Evolutionary conservation across 164 flowering plant genomes (phyloP).

Genomic region (Berberis thunbergii): DNA sequence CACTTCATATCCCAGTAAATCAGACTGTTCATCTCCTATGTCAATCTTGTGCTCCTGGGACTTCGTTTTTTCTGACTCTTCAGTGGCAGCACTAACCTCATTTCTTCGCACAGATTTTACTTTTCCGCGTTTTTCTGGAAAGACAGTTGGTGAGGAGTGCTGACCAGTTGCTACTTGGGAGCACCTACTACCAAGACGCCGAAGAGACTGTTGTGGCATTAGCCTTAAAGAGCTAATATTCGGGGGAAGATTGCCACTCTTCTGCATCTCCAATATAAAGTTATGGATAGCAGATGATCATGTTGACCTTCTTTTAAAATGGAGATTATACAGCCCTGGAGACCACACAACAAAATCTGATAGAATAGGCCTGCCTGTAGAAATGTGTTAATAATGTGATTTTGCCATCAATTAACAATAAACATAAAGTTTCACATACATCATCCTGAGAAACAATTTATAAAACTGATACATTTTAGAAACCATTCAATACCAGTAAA

Average conservation of each 20-base stretch:
- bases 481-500: too few relatives aligned
- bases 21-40: conserved; percentile 87
- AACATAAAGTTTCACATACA: neutral
- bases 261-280: conserved; percentile 44
- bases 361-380: neutral
- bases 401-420: neutral
- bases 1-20: conserved; percentile 70
- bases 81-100: conserved; percentile 22
- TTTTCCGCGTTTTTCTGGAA: conserved; percentile 84
- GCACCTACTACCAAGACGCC: conserved; percentile 62
- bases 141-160: conserved; percentile 81
- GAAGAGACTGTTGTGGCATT: conserved; percentile 52
- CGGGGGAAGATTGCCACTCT: conserved; percentile 42
- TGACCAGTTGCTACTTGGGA: conserved; percentile 70
- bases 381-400: neutral
- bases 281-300: neutral
- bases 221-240: conserved; percentile 39
- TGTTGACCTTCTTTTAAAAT: too few relatives aligned
- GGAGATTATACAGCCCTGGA: neutral
- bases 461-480: too few relatives aligned
- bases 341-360: neutral
- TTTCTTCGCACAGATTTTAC: conserved; percentile 37
- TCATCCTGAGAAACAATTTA: neutral
- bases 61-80: conserved; percentile 39
- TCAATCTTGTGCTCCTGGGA: conserved; percentile 81